A percentile compares a stretch with the other conserved stretches of the same genome.
Evolutionary conservation across 2,329 filamentous ascomycete species (phyloP).

Genomic region (Xylariaceae sp.): DNA sequence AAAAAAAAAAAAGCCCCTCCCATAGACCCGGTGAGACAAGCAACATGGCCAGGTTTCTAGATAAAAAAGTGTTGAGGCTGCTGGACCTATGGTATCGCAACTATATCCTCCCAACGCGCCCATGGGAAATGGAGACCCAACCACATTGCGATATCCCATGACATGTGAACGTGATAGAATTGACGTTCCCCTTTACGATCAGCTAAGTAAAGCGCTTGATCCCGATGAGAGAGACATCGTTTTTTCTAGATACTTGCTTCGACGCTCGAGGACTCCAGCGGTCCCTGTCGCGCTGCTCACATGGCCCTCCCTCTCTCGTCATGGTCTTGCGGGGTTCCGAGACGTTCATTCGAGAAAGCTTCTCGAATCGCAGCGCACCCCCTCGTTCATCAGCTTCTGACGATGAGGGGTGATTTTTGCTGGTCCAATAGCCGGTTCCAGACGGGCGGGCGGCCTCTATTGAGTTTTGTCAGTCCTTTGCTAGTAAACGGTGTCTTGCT

Average conservation of each 20-base stretch:
- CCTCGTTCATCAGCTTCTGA: conserved; percentile 13
- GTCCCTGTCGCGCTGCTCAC: conserved; percentile 15
- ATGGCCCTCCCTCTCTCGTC: conserved; percentile 17
- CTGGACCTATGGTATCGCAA: conserved; percentile 8
- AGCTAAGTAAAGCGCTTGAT: conserved; percentile 1
- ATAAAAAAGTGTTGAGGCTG: conserved; percentile 5
- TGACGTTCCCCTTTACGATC: background rate
- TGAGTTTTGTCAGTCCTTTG: too few species aligned
- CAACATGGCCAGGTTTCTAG: background rate
- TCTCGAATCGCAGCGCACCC: conserved; percentile 9
- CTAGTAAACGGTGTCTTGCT: too few species aligned
- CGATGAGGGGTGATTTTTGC: conserved; percentile 7
- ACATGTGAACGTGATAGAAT: conserved; percentile 6
- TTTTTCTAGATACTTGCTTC: conserved; percentile 17
- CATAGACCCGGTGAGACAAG: background rate
- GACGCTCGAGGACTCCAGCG: conserved; percentile 9
- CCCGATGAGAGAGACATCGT: background rate
- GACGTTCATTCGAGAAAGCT: conserved; percentile 18
- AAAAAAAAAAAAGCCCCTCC: background rate
- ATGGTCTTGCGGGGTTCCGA: conserved; percentile 12
- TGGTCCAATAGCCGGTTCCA: conserved; percentile 1
- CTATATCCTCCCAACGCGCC: conserved; percentile 6
- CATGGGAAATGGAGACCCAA: conserved; percentile 7
- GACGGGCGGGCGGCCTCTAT: background rate
- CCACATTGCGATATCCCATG: conserved; percentile 2